Evolutionary conservation across 1,284 basidiomycete species (phyloP), one percentile per base, ranked within the genome.

Genomic region (Thecaphora thlaspeos): DNA sequence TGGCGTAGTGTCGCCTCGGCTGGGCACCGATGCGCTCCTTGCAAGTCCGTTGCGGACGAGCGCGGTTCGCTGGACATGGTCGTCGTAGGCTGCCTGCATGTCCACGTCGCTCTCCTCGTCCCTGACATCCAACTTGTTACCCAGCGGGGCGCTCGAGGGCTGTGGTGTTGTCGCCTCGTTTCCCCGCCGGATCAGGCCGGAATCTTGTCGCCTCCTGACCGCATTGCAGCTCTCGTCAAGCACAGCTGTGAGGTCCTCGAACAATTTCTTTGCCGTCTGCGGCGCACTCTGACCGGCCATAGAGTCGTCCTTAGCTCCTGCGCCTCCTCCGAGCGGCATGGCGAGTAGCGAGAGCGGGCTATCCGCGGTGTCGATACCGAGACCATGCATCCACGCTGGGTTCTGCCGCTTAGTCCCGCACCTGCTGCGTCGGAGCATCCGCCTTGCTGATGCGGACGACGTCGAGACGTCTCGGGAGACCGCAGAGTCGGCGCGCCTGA

Each of bases 241-340:
- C 9, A 54, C 61, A 18, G 61, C 61, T 39, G 60, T 57, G 22
- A 64, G 46, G 38, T 64, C 51, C 22, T 64, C 54, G 23, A 64
- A 64, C 10, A 64, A 48, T 50, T 60, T 64, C 41, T 56, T 7
- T n/a, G 22, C 53, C 53, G 32, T 60, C 57, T 22, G 32, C 32
- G 32, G 32, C 3, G 32, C 11, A 4, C 5, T 14, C 32, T 7
- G 32, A 3, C 32, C 32, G 32, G 9, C 32, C 32, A 17, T 14
- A 8, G 32, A 34, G 4, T 34, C 32, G 32, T 34, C 32, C 7
- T 11, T 7, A n/a, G n/a, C n/a, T n/a, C n/a, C n/a, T 8, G 32
- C 32, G 11, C 11, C 32, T 3, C 11, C 32, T 4, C 4, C 11
- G 11, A 14, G 32, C 32, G 32, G 32, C 5, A 17, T 8, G 32